Base-by-base conservation (phyloP, 768 basidiomycete species). In the Lactifluus volemus region DNA sequence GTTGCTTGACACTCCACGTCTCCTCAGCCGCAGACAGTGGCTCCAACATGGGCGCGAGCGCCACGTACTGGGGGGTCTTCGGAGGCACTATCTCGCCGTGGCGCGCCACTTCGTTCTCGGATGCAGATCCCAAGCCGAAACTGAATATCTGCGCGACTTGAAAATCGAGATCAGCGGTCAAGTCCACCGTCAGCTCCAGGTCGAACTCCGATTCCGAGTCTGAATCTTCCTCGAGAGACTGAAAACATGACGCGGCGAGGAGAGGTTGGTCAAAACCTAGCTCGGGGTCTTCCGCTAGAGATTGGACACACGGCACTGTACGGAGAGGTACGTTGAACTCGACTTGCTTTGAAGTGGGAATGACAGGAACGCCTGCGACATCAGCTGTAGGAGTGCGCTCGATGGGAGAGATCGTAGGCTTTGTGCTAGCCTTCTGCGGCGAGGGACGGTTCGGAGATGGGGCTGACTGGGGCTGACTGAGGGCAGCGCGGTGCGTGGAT, bases 201-300 rank as follows among this genome's bases (percentile, higher is more conserved):
- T 53, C 51, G 14, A 41, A 39, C 32, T 53, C 51, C 0, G 32
- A n/a, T 1, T 53, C 51, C 0, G 32, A n/a, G 1, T 34, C 39
- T 5, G 60, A 11, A 29, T 62, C 47, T 1, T 58, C 61, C 6
- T 39, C 56, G 39, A 53, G 32, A 6, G 61, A 41, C 21, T 49
- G 55, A 51, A 62, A 62, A 11, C 61, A 62, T 0, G 51, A 30
- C 0, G 5, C 56, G 5, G 38, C 39, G 47, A 62, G 61, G 47
- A 58, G 5, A 21, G 39, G 51, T 1, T 49, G 19, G 2, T 62
- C 19, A 7, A 49, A 17, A 36, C 49, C 56, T 9, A 34, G 32
- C 32, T 34, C 39, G 5, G 60, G 15, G 17, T 62, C 47, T 1
- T 58, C 61, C 6, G 21, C 56, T 39, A 53, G 32, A 6, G 61